Base-by-base conservation (phyloP, 768 basidiomycete species). In the Mycena alexandri region DNA sequence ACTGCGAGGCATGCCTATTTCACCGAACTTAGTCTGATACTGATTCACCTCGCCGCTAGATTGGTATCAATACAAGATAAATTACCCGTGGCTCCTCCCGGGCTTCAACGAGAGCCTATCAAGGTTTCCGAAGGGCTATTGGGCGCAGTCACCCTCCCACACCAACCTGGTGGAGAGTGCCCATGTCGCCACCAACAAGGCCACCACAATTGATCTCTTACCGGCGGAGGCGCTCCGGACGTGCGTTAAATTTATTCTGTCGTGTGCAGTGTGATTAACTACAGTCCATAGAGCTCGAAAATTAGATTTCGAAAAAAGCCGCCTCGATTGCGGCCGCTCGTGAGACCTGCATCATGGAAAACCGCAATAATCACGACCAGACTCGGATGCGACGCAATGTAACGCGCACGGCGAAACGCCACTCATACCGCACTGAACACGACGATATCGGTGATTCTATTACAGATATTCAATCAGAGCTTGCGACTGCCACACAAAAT, bases 321-420 rank as follows among this genome's bases (percentile, higher is more conserved):
- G 51, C 61, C 19, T 62, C 61, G 2, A 43, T 62, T 21, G 19
- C 17, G 16, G 51, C 51, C 5, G 42, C 61, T 12, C 51, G 61
- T 4, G 51, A 53, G 42, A 62, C 61, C 8, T 62, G 61, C 22
- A 62, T 62, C 25, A 11, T 41, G 14, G 11, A 19, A 9, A 54
- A 62, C 24, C 61, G 61, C 25, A 43, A 62, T 22, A 62, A 62
- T 29, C n/a, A 42, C 9, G 61, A 62, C 46, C 51, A 62, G 24
- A 25, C 13, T 3, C 50, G 61, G n/a, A 44, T 62, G n/a, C 25
- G 24, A 9, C 29, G 61, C 12, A 36, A 12, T n/a, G 61, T 36
- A 11, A 62, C 51, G 6, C 9, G 51, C 22, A 25, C 42, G 3
- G 22, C 41, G 4, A 54, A 54, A 21, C 60, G 41, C 2, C 50